Percentiles rank a stretch among this genome's conserved stretches.
These are phyloP conservation scores for Pugionium cornutum DNA, from an alignment of 345 rosid species.

Conservation along the genomic window DNA sequence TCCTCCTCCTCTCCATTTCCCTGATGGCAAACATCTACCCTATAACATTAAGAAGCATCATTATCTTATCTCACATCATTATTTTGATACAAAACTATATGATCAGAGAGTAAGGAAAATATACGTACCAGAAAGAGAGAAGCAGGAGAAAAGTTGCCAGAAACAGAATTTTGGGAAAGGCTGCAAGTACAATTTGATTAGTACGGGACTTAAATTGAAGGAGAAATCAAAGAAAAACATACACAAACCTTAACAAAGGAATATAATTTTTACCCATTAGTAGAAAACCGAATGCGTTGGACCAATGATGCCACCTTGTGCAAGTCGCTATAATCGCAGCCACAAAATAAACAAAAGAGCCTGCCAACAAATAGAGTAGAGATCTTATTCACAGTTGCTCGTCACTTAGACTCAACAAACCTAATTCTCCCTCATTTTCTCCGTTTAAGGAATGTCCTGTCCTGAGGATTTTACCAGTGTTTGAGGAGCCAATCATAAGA, in stretches of 20 bases:
- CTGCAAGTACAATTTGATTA: slow-evolving; percentile 42
- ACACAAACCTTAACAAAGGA: neutral
- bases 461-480: slow-evolving; percentile 27
- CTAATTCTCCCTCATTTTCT: neutral
- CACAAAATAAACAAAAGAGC: slow-evolving; percentile 40
- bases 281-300: slow-evolving; percentile 39
- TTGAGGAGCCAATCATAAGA: slow-evolving; percentile 44
- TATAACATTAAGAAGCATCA: slow-evolving; percentile 41
- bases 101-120: neutral
- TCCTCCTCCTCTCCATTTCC: slow-evolving; percentile 50
- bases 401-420: neutral
- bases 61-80: slow-evolving; percentile 12
- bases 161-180: slow-evolving; percentile 59
- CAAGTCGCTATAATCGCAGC: slow-evolving; percentile 41
- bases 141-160: slow-evolving; percentile 61
- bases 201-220: slow-evolving; percentile 6
- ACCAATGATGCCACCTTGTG: slow-evolving; percentile 46
- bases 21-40: slow-evolving; percentile 83
- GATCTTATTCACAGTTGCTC: slow-evolving; percentile 3
- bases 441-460: neutral
- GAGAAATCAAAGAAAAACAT: neutral
- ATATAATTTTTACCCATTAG: slow-evolving; percentile 35
- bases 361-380: slow-evolving; percentile 24
- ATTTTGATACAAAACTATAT: neutral
- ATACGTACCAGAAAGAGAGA: slow-evolving; percentile 63